Evolutionary conservation across 1,284 basidiomycete genomes (phyloP).

Genomic region (Neotropicomus parvogracilis): DNA sequence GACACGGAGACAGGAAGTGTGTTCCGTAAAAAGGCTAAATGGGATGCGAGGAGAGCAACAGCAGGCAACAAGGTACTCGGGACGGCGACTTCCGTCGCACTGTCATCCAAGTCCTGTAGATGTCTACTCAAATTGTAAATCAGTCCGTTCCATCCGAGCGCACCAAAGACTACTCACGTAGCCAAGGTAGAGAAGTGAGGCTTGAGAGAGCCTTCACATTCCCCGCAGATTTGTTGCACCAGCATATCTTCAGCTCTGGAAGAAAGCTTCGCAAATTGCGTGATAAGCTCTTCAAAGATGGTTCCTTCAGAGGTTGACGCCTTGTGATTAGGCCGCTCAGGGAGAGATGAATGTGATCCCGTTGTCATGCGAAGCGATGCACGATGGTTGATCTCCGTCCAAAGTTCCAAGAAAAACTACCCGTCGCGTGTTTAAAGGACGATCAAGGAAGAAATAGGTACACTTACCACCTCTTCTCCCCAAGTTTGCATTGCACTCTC

Average conservation of each 20-base stretch:
- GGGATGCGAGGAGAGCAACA: conserved; percentile 69
- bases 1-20: conserved; percentile 55
- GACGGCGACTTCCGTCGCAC: conserved; percentile 47
- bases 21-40: conserved; percentile 60
- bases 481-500: conserved; percentile 66
- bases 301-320: conserved; percentile 49
- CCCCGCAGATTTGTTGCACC: conserved; percentile 72
- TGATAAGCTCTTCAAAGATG: conserved; percentile 73
- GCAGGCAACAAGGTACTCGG: conserved; percentile 68
- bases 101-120: conserved; percentile 19
- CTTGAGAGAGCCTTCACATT: conserved; percentile 74
- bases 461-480: conserved; percentile 81
- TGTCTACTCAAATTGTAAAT: conserved; percentile 18
- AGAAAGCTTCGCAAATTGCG: conserved; percentile 58
- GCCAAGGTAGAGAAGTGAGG: conserved; percentile 56
- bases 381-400: conserved; percentile 68
- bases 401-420: conserved; percentile 88
- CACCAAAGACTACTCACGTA: conserved; percentile 31
- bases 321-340: conserved; percentile 29
- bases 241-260: conserved; percentile 82
- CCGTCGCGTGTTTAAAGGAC: background rate
- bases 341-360: conserved; percentile 47
- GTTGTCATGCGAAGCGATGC: conserved; percentile 52
- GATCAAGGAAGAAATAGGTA: background rate
- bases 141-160: background rate